Base-by-base conservation (phyloP, 257 asterid genomes). In the Nicotiana undulata region DNA sequence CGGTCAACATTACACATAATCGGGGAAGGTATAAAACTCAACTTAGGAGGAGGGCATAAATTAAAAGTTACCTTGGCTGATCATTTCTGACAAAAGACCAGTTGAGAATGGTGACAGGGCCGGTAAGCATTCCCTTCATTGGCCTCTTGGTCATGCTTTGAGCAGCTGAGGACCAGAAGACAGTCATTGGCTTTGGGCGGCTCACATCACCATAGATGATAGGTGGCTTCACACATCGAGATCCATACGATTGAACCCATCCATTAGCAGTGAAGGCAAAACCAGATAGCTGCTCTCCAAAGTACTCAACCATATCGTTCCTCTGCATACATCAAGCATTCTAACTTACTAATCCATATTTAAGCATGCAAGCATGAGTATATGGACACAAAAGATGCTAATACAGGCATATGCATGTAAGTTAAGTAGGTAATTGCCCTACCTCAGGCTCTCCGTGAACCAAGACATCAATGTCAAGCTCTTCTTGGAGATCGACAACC, bases 401-500 rank as follows among this genome's bases (percentile, higher is more conserved):
- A 67, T 7, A n/a, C 32, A n/a, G 9, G 31, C 2, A 68, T 40
- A 40, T 1, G 32, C 31, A 18, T 32, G 75, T 9, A n/a, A 6
- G 37, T 1, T 31, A 61, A 44, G 49, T 4, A 32, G 77, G 31
- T 7, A 59, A 83, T 75, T 66, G 31, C 76, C 89, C 85, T 87
- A 94, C 99, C 97, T 96, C 99, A 40, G 99, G 99, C 87, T 94
- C 99, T 85, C 99, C 99, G 18, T 96, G 99, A 84, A 96, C 99
- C 80, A 96, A 92, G 81, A 94, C 99, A 86, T 96, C 99, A 80
- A 96, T 96, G 61, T 96, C 99, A 64, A 94, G 98, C 83, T 96
- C 99, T 87, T 96, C 99, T 86, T 96, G 99, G 81, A 96, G 95
- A 92, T 94, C 84, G 70, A 96, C 98, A 82, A 96, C 99, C 65